These are phyloP conservation scores for Lanmaoa pseudosensibilis DNA, from an alignment of 768 basidiomycete genomes.

Conservation along the genomic window DNA sequence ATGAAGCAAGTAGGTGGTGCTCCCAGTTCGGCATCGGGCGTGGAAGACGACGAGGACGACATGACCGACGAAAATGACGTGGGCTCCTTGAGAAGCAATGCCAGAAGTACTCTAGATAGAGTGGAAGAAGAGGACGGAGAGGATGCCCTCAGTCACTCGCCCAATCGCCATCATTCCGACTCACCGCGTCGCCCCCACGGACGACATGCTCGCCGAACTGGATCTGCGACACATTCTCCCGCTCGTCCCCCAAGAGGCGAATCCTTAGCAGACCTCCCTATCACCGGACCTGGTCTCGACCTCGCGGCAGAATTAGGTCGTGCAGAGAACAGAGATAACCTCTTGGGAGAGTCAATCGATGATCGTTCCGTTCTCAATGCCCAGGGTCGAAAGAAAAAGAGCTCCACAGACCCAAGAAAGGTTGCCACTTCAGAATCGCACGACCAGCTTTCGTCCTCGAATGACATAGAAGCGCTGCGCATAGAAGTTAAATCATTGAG, in stretches of 20 bases:
- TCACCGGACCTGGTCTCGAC: conserved; percentile 86
- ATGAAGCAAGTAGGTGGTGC: conserved; percentile 62
- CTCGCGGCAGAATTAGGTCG: conserved; percentile 90
- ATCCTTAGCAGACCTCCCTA: conserved; percentile 81
- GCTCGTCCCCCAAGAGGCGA: conserved; percentile 57
- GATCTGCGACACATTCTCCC: conserved; percentile 52
- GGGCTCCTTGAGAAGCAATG: conserved; percentile 56
- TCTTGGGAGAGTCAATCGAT: conserved; percentile 55
- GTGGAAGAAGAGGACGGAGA: conserved; percentile 53
- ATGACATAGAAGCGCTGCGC: conserved; percentile 73
- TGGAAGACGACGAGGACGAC: conserved; percentile 35
- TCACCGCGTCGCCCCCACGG: conserved; percentile 42
- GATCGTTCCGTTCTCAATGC: conserved; percentile 45
- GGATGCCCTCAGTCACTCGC: conserved; percentile 42
- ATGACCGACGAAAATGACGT: conserved; percentile 44
- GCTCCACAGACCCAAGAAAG: conserved; percentile 32
- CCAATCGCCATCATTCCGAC: conserved; percentile 39
- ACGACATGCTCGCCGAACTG: conserved; percentile 52
- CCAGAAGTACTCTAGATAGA: conserved; percentile 59
- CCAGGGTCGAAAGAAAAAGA: conserved; percentile 48
- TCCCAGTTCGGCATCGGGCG: conserved; percentile 40
- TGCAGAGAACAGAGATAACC: conserved; percentile 84
- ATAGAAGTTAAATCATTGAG: conserved; percentile 89
- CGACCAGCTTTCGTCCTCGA: conserved; percentile 45
- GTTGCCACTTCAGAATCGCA: conserved; percentile 39